These are phyloP conservation scores for Quercus tomentella DNA, from an alignment of 331 rosid species.

Conservation along the genomic window DNA sequence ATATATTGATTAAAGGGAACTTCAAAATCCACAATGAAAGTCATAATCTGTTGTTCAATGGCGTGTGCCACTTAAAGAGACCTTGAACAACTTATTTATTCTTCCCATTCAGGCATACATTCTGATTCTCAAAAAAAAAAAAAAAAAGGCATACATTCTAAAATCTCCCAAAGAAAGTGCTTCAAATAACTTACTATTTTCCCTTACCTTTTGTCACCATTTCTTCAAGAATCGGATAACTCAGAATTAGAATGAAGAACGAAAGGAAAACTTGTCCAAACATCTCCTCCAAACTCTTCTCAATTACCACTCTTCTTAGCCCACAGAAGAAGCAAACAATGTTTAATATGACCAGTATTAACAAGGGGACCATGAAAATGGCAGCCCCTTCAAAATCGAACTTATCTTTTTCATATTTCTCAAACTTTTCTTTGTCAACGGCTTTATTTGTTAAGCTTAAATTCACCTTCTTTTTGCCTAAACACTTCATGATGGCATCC, in stretches of 20 bases:
- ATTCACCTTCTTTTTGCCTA: slow-evolving; percentile 22
- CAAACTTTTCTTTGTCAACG: slow-evolving; percentile 33
- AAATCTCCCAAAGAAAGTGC: too few species aligned
- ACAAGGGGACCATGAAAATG: slow-evolving; percentile 39
- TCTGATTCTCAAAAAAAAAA: too few species aligned
- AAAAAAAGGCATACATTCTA: too few species aligned
- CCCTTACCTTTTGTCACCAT: slow-evolving; percentile 16
- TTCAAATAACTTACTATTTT: too few species aligned
- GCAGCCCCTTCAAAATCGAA: slow-evolving; percentile 47
- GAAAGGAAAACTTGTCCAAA: slow-evolving; percentile 40
- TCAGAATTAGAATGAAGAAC: slow-evolving; percentile 22
- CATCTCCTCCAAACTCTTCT: slow-evolving; percentile 30
- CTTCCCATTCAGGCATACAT: too few species aligned
- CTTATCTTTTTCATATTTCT: slow-evolving; percentile 41
- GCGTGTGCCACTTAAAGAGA: too few species aligned
- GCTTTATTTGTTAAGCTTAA: slow-evolving; percentile 38
- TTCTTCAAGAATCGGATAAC: slow-evolving; percentile 39
- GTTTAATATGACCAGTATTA: slow-evolving; percentile 22
- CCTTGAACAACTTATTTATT: too few species aligned
- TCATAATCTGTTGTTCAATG: too few species aligned
- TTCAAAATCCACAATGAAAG: too few species aligned
- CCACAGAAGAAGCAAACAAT: slow-evolving; percentile 35
- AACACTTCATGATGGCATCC: slow-evolving; percentile 22
- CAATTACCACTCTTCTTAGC: slow-evolving; percentile 23
- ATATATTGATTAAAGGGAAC: too few species aligned